A percentile compares a stretch with the other conserved stretches of the same genome.
Conservation (phyloP, 306 rosid species). For the Gynostemma pentaphyllum region DNA sequence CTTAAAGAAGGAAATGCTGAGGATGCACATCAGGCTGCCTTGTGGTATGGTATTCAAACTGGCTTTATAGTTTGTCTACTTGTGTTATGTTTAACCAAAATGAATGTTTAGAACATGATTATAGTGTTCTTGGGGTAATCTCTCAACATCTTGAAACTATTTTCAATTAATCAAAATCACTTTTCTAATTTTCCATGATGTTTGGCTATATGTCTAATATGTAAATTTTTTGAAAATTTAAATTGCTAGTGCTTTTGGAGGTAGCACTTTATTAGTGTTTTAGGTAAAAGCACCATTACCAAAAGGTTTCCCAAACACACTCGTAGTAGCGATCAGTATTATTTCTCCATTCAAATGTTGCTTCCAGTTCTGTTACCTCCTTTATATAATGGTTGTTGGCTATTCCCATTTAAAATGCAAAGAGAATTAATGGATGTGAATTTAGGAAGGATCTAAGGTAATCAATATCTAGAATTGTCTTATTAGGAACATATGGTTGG, state of each 20-base stretch:
- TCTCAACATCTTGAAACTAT: no score
- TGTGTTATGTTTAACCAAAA: neutral
- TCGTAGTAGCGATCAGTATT: no score
- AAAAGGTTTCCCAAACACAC: no score
- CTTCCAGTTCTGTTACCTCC: neutral
- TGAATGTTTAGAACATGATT: neutral
- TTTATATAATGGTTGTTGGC: neutral
- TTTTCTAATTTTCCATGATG: no score
- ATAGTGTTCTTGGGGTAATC: no score
- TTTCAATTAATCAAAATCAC: no score
- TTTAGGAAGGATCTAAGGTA: neutral
- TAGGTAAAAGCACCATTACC: no score
- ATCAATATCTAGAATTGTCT: neutral
- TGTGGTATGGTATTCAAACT: conserved; percentile 32
- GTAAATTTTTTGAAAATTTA: no score
- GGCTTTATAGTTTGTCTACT: neutral
- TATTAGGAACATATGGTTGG: neutral
- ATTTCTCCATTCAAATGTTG: neutral
- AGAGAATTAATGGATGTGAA: neutral
- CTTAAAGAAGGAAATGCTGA: conserved; percentile 36
- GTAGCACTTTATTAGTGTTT: no score
- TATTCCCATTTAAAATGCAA: neutral
- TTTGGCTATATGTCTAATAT: no score
- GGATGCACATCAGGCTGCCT: conserved; percentile 42
- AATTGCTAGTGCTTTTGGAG: no score